phyloP scores from a whole-genome alignment of 345 rosid species.

The Pseudoturritis turrita region DNA sequence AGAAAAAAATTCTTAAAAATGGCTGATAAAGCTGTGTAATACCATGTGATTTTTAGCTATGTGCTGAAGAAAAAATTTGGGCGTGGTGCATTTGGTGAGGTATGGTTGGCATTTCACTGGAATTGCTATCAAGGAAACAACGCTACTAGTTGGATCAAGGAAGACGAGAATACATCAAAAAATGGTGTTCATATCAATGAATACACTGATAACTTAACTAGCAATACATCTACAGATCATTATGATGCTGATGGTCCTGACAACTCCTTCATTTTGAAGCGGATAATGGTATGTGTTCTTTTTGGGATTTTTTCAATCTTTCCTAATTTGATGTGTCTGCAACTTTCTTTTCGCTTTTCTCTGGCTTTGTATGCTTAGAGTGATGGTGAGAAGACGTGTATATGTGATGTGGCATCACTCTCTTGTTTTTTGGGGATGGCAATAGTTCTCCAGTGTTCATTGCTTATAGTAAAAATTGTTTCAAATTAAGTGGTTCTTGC shows the following conservation, averaged over 20 bases:
- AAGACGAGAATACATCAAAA: constrained; percentile 36
- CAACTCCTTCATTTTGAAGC: constrained; percentile 70
- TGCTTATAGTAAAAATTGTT: background rate
- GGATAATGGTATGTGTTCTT: constrained; percentile 68
- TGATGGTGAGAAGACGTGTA: constrained; percentile 4
- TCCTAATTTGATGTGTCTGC: constrained; percentile 4
- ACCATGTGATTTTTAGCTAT: constrained; percentile 49
- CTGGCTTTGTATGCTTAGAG: constrained; percentile 8
- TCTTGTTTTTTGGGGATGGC: background rate
- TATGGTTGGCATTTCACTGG: constrained; percentile 91
- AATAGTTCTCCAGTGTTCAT: constrained; percentile 1
- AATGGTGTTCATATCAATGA: constrained; percentile 27
- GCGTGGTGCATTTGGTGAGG: constrained; percentile 93
- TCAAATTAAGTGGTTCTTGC: constrained; percentile 7
- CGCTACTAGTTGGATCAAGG: constrained; percentile 40
- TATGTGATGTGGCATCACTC: constrained; percentile 11
- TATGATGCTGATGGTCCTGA: constrained; percentile 40
- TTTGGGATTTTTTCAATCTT: background rate
- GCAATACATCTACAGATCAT: constrained; percentile 38
- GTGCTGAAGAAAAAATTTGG: constrained; percentile 80
- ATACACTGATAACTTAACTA: constrained; percentile 27
- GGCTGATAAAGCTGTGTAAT: constrained; percentile 1
- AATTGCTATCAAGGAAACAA: constrained; percentile 53
- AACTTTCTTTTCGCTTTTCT: background rate
- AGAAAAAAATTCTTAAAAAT: background rate